A percentile compares a stretch with the other conserved stretches of the same genome.
Conservation (phyloP, 169 alveolate species). For the Perkinsus chesapeaki region DNA sequence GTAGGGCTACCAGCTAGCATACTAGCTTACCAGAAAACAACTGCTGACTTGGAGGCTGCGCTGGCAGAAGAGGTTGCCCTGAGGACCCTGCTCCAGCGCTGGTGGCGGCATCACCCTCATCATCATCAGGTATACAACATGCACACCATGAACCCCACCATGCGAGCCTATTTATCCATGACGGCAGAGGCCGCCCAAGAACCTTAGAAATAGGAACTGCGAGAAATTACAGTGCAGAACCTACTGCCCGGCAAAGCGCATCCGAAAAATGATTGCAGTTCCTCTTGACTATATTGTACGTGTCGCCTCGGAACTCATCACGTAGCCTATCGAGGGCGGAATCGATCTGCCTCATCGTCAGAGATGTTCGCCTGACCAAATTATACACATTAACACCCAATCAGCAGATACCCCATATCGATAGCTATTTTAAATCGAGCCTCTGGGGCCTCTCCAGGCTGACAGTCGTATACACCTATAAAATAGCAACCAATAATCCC, state of each 20-base stretch:
- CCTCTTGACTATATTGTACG: conserved; percentile 11
- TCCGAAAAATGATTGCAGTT: conserved; percentile 35
- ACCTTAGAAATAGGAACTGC: neutral
- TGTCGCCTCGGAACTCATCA: neutral
- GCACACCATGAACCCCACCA: neutral
- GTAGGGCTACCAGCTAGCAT: neutral
- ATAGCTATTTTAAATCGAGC: neutral
- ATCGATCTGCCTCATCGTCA: conserved; percentile 6
- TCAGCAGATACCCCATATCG: neutral
- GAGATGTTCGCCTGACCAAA: neutral
- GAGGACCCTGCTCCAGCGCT: neutral
- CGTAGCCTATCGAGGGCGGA: conserved; percentile 1
- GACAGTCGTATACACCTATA: neutral
- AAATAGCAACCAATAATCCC: neutral
- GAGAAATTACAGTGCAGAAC: neutral
- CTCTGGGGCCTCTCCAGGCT: neutral
- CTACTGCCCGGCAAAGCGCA: conserved; percentile 15
- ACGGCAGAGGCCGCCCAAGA: neutral
- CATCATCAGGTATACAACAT: neutral
- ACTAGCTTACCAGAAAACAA: neutral
- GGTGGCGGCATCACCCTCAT: neutral
- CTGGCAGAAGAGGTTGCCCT: neutral
- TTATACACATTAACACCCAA: neutral
- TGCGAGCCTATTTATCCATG: neutral
- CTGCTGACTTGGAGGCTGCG: neutral